Base-by-base conservation (phyloP, 352 stramenopile genomes). In the Peronosclerospora sorghi region DNA sequence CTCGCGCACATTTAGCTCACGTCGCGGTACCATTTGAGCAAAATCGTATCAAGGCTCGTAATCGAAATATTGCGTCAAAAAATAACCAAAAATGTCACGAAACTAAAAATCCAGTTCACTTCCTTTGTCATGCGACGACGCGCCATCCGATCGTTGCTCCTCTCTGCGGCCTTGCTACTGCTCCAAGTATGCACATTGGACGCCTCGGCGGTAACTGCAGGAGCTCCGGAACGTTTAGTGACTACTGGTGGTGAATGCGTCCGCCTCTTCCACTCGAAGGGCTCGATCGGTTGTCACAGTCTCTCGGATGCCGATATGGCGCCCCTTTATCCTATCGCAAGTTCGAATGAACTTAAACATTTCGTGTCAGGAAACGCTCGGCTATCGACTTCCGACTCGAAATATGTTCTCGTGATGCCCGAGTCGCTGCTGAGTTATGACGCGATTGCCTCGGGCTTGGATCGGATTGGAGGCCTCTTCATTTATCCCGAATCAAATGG, bases 221-320 rank as follows among this genome's bases (percentile, higher is more conserved):
- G 78, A 26, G 50, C 62, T 14, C 71, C 78, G 0, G 66, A 84
- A 36, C 76, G 86, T 38, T 54, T 87, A n/a, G 24, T 79, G 10
- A 58, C 77, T 2, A 48, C 51, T 9, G 78, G 72, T 29, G 75
- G 75, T 39, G 72, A 88, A 48, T 91, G 75, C 46, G 73, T 86
- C 43, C 78, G 78, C 2, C 42, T 85, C 8, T 91, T 86, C 62
- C 78, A 91, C 62, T 80, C 73, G 7, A 37, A 35, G 20, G 78
- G 78, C 45, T 64, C 67, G 39, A 56, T 83, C 10, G 78, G 78
- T 10, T 88, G 78, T 56, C 73, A 66, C 48, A 82, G 61, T 27
- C 47, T 70, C 14, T 59, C 75, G 35, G 47, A 55, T 38, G 32
- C 44, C 12, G 78, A 85, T 35, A 81, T 86, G 60, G 73, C 68